A percentile compares a stretch with the other conserved stretches of the same genome.
Conservation (phyloP, 768 basidiomycete species). For the Favolaschia claudopus region DNA sequence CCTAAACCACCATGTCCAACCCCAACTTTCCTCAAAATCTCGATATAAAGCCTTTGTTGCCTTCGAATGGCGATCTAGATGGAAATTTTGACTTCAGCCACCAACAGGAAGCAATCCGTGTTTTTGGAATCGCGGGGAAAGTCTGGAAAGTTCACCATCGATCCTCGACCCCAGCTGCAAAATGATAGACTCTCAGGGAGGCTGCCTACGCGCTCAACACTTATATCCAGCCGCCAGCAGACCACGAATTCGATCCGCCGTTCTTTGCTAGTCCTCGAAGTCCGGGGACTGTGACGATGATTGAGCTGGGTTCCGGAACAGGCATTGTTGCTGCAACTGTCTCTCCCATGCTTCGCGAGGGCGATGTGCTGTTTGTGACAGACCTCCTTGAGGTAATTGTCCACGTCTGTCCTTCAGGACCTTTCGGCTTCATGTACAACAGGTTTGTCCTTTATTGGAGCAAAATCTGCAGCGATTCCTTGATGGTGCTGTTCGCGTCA, state of each 20-base stretch:
- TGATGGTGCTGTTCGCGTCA: conserved; percentile 46
- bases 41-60: conserved; percentile 41
- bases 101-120: conserved; percentile 67
- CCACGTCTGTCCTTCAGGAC: not conserved
- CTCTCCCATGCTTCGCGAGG: conserved; percentile 42
- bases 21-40: conserved; percentile 51
- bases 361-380: conserved; percentile 65
- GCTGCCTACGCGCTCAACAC: conserved; percentile 66
- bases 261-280: conserved; percentile 39
- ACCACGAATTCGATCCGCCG: conserved; percentile 62
- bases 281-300: conserved; percentile 40
- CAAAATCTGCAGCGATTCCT: conserved; percentile 39
- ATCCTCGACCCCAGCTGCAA: conserved; percentile 23
- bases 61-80: not conserved
- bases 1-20: conserved; percentile 21
- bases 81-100: conserved; percentile 12
- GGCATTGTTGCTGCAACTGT: conserved; percentile 63
- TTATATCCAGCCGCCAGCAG: conserved; percentile 55
- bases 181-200: conserved; percentile 59
- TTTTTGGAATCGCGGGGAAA: conserved; percentile 85
- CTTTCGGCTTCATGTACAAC: not conserved
- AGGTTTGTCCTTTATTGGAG: conserved; percentile 58
- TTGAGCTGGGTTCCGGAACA: conserved; percentile 86
- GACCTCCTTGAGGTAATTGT: conserved; percentile 83
- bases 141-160: conserved; percentile 66